These are phyloP conservation scores for Pyropia haitanensis DNA, from an alignment of 23 red algal genomes.

Conservation along the genomic window DNA sequence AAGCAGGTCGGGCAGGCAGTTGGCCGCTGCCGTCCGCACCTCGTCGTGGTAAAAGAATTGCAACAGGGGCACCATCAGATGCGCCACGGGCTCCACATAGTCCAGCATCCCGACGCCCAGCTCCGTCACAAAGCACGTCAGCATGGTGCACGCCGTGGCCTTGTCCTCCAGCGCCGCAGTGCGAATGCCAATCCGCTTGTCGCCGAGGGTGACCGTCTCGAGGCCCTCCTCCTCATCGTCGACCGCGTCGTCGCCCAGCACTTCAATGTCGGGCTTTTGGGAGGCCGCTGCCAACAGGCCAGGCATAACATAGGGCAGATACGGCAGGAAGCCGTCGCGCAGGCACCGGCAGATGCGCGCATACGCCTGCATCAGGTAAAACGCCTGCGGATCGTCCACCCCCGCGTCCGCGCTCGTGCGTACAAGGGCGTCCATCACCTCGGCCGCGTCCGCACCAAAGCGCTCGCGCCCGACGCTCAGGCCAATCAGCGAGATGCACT, in stretches of 20 bases:
- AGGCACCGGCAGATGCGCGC: conserved; percentile 91
- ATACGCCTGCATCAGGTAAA: conserved; percentile 99
- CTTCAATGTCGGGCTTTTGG: conserved; percentile 84
- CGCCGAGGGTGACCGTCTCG: conserved; percentile 70
- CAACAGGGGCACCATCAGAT: conserved; percentile 81
- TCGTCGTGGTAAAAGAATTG: conserved; percentile 97
- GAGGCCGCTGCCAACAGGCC: conserved; percentile 58
- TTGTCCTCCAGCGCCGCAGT: conserved; percentile 86
- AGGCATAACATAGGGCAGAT: conserved; percentile 94
- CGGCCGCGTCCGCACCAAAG: conserved; percentile 71
- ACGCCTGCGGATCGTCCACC: conserved; percentile 64
- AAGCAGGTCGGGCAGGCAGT: conserved; percentile 76
- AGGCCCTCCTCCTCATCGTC: conserved; percentile 71
- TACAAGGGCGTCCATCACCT: conserved; percentile 92
- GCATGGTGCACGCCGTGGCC: conserved; percentile 76
- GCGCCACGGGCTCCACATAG: conserved; percentile 67
- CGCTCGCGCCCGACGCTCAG: conserved; percentile 76
- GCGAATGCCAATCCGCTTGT: conserved; percentile 88
- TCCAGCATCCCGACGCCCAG: conserved; percentile 68
- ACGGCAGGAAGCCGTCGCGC: conserved; percentile 72
- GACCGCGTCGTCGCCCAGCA: conserved; percentile 34
- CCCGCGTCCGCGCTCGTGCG: conserved; percentile 31
- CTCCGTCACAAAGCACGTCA: conserved; percentile 87
- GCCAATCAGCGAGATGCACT: conserved; percentile 95
- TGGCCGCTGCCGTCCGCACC: conserved; percentile 67